Base-by-base conservation (phyloP, 306 rosid genomes). In the Vigna mungo region DNA sequence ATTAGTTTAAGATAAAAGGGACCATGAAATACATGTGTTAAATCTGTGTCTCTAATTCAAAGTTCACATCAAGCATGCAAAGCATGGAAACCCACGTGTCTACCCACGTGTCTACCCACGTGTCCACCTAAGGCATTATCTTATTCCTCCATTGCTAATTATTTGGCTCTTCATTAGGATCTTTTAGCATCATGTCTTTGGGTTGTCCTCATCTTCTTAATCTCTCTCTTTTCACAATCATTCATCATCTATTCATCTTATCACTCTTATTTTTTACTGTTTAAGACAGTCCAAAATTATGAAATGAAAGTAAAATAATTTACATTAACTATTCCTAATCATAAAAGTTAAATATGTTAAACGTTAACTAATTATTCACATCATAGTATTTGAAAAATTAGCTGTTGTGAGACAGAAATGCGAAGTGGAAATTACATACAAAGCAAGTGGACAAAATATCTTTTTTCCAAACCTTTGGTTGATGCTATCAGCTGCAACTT, bases 161-260 rank as follows among this genome's bases (percentile, higher is more conserved):
- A 60, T 74, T 86, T 90, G 92, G 85, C 92, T 75, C 84, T 77
- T 83, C 21, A 55, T 78, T 83, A 83, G 92, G 84, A 81, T 86
- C 61, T 79, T 83, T 15, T 11, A n/a, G 16, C 71, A 9, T 14
- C 7, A 5, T 7, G 9, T 70, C 21, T 25, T 60, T 12, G 6
- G 44, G 78, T 75, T 79, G 76, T 86, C 83, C 78, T 21, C 51
- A 3, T 23, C 52, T 73, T 47, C 43, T 76, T 70, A 18, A 0
- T 32, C 5, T 36, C 39, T 34, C 37, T 34, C 78, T 68, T 59
- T 39, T 58, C 65, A 16, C 6, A 53, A 59, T 71, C 4, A 56
- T 74, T 75, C 12, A 32, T 76, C 37, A 25, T 18, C 17, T 44
- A 21, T 21, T 0, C 1, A 15, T 49, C 6, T 49, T 21, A 21